Evolutionary conservation across 2,329 filamentous ascomycete species (phyloP), one percentile per base, ranked within the genome.

Genomic region (Magnaporthales sp.): DNA sequence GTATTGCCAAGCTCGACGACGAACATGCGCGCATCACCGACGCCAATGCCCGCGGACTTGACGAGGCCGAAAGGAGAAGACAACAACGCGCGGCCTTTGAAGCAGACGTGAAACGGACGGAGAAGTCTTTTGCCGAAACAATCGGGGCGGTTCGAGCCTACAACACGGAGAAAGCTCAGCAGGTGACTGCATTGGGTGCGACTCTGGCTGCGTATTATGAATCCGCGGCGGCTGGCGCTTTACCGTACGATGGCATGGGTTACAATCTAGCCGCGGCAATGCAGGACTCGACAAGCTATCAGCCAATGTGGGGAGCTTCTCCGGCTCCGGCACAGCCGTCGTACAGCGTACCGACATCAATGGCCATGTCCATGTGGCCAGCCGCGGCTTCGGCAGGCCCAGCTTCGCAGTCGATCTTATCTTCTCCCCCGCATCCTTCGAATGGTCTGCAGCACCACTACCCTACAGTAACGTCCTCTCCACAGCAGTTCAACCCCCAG

Each of bases 21-120:
- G 90, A 93, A 75, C 84, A 90, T 70, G 86, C 88, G 67, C 87
- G 88, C 71, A 88, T 93, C 71, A 83, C 84, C 27, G 86, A 89
- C 71, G 89, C 89, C 71, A 91, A 91, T 74, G 83, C 81, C 64
- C 83, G 87, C 63, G 87, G 86, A 1, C 80, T 88, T 24, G 84
- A 88, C 69, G 87, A 89, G 73, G 88, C 86, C 66, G 86, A 87
- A 70, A 83, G 84, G 10, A 81, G 83, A 54, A 80, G 80, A 11
- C 84, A 86, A 71, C 81, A 84, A 67, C 81, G 81, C 4, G 76
- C 76, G 24, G 75, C 75, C 1, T 81, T 83, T 70, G 77, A 84
- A 67, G 78, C 79, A 30, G 81, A 86, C 38, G 78, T 80, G 4
- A 72, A 73, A 11, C 78, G 77, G 24, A 77, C 80, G 9, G 83